Conservation (phyloP, 202 grass and related monocot genomes). For the Miscanthus sacchariflorus region DNA sequence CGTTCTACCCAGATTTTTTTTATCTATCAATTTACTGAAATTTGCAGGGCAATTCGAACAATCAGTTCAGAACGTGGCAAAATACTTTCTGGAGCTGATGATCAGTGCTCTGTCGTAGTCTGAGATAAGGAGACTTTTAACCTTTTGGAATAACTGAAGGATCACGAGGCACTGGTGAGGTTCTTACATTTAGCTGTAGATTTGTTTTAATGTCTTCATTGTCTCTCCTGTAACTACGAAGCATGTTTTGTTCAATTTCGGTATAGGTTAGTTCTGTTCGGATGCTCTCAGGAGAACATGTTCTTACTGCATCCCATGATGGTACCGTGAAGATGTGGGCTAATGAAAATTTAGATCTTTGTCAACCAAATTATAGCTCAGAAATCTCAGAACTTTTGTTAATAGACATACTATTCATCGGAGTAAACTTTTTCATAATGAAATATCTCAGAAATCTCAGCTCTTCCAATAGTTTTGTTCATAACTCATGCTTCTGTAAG, state of each 20-base stretch:
- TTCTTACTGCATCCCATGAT: conserved; percentile 90
- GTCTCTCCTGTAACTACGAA: conserved; percentile 33
- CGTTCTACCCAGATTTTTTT: neutral
- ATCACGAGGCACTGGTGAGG: conserved; percentile 74
- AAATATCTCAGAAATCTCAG: no score
- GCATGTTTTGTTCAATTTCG: conserved; percentile 26
- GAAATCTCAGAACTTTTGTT: no score
- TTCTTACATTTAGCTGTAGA: conserved; percentile 38
- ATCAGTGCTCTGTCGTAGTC: conserved; percentile 84
- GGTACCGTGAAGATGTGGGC: conserved; percentile 95
- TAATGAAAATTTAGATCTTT: no score
- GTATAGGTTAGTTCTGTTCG: conserved; percentile 84
- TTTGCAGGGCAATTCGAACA: conserved; percentile 68
- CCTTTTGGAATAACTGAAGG: conserved; percentile 92
- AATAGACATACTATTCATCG: no score
- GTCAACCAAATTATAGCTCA: no score
- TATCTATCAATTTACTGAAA: conserved; percentile 43
- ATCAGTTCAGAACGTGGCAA: conserved; percentile 93
- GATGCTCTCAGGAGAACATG: conserved; percentile 93
- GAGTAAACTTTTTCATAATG: no score
- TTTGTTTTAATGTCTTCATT: conserved; percentile 27
- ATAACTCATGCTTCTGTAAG: no score
- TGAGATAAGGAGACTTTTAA: conserved; percentile 96
- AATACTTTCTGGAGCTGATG: conserved; percentile 92
- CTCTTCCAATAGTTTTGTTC: no score